Evolutionary conservation across 1,139 yeast species (phyloP), one percentile per base, ranked within the genome.

Genomic region (Magnusiomyces tetraspermus): DNA sequence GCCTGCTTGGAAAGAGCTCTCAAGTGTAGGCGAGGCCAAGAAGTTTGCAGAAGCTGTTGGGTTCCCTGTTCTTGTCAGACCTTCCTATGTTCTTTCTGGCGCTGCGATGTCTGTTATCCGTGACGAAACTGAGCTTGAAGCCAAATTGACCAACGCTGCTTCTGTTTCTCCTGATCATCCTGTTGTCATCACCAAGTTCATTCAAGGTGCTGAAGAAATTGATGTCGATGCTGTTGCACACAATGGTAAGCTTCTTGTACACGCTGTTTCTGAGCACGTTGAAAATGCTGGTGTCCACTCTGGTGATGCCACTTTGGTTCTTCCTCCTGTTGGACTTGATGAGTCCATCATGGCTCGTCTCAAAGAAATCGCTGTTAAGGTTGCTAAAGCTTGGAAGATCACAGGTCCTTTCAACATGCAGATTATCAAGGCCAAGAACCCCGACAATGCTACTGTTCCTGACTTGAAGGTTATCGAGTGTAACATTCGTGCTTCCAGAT

Each of bases 211-310:
- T 51, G 88, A 92, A 75, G 98, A 92, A 74, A 92, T 92, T 66
- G 98, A 92, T 74, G 89, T 92, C 92, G 98, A 92, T 72, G 98
- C 97, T 51, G 98, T 92, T 63, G 97, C 98, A 51, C 81, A 80
- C 68, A 88, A 92, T 66, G 98, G 98, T 72, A 81, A 89, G 70
- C 77, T 92, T 75, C 80, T 92, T 61, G 88, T 92, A 92, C 98
- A 92, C 69, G 97, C 89, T 69, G 96, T 92, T 57, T 89, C 97
- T 55, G 98, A 94, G 73, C 98, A 92, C 70, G 97, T 92, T 65
- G 98, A 92, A 73, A 92, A 92, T 67, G 98, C 98, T 30, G 98
- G 98, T 80, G 97, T 92, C 53, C 98, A 92, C 73, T 92, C 98
- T 56, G 98, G 98, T 77, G 98, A 92, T 72, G 98, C 98, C 57